These are phyloP conservation scores for Termitomyces bulborhizus DNA, from an alignment of 768 basidiomycete species.

Conservation along the genomic window DNA sequence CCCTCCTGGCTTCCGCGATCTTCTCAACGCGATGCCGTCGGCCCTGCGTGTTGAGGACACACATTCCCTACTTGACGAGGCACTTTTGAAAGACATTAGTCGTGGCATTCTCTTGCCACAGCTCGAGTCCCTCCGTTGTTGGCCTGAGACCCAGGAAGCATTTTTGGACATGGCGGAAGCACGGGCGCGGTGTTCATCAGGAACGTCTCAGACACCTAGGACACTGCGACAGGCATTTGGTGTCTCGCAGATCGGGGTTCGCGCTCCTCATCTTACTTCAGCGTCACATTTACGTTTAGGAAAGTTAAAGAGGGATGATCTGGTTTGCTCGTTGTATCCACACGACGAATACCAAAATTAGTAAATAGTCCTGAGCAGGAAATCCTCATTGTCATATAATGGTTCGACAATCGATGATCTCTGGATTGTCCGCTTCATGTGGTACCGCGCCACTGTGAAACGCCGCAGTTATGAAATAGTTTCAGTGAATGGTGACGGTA, in stretches of 20 bases:
- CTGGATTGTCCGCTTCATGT: background rate
- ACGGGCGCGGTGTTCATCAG: background rate
- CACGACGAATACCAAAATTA: background rate
- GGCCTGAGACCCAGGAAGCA: slow-evolving; percentile 2
- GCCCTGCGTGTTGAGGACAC: background rate
- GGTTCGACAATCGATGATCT: background rate
- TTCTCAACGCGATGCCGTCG: background rate
- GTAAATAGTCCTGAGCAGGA: background rate
- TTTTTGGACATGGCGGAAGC: slow-evolving; percentile 6
- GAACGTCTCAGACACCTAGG: background rate
- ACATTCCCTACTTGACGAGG: background rate
- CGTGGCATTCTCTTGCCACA: background rate
- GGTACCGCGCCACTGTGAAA: no score
- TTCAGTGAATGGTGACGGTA: no score
- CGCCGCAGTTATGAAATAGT: no score
- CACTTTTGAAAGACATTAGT: background rate
- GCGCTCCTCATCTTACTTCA: background rate
- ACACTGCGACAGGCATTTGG: slow-evolving; percentile 3
- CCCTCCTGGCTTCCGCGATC: background rate
- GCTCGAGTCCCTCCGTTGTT: background rate
- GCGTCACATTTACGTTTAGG: background rate
- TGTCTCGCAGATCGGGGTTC: background rate
- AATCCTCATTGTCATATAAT: no score
- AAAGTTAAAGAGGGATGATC: background rate
- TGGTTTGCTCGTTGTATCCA: slow-evolving; percentile 2